phyloP scores from a whole-genome alignment of 192 early-diverging fungal species.

The Backusella liffmaniae region DNA sequence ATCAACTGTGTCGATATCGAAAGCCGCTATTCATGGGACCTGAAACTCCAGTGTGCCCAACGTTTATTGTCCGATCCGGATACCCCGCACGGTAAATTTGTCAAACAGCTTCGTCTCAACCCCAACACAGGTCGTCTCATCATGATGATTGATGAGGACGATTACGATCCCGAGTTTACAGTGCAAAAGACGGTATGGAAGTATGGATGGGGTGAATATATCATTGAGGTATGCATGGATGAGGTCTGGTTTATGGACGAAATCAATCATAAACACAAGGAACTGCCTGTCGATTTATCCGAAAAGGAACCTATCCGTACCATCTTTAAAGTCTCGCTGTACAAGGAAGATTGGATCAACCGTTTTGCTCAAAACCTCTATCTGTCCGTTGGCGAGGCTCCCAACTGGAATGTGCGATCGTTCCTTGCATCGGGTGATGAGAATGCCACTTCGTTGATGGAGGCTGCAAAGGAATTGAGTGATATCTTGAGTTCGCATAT shows the following conservation, averaged over 20 bases:
- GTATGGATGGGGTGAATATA: slow-evolving; percentile 39
- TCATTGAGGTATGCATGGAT: slow-evolving; percentile 42
- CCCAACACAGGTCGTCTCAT: slow-evolving; percentile 26
- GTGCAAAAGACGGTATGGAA: slow-evolving; percentile 39
- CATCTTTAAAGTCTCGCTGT: slow-evolving; percentile 24
- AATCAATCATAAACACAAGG: neutral
- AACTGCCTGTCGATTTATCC: slow-evolving; percentile 24
- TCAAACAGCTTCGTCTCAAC: slow-evolving; percentile 24
- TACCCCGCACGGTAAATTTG: slow-evolving; percentile 35
- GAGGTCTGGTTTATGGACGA: slow-evolving; percentile 35
- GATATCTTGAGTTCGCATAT: slow-evolving; percentile 24
- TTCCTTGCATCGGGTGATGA: slow-evolving; percentile 25
- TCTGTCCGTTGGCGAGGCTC: slow-evolving; percentile 37
- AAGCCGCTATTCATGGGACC: slow-evolving; percentile 40
- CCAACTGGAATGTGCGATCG: slow-evolving; percentile 34
- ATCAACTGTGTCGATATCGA: slow-evolving; percentile 34
- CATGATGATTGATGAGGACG: slow-evolving; percentile 18
- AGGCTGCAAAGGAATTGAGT: slow-evolving; percentile 5
- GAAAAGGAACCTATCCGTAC: slow-evolving; percentile 4
- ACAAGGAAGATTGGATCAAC: slow-evolving; percentile 39
- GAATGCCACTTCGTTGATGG: slow-evolving; percentile 12
- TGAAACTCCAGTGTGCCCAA: slow-evolving; percentile 31
- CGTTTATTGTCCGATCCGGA: slow-evolving; percentile 25
- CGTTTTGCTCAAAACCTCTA: slow-evolving; percentile 35
- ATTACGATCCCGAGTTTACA: slow-evolving; percentile 23